Percentiles rank a stretch among this genome's conserved stretches.
phyloP scores from a whole-genome alignment of 805 yeast species.

The Metschnikowia kunwiensis region DNA sequence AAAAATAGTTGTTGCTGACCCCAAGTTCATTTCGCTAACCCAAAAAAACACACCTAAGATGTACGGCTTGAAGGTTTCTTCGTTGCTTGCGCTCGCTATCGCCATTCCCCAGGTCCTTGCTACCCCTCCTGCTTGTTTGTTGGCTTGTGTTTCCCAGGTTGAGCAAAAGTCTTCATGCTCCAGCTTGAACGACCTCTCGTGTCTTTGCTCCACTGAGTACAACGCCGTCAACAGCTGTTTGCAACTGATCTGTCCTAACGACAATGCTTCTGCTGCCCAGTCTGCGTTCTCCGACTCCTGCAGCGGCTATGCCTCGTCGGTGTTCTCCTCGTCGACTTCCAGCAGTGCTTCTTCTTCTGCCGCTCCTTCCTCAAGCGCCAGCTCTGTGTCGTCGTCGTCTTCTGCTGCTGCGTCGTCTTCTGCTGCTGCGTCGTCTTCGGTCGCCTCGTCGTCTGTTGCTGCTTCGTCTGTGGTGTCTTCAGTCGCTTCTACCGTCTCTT shows the following conservation, averaged over 20 bases:
- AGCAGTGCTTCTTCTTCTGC: slow-evolving; percentile 13
- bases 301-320: slow-evolving; percentile 36
- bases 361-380: slow-evolving; percentile 15
- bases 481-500: slow-evolving; percentile 19
- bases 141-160: slow-evolving; percentile 82
- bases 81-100: slow-evolving; percentile 33
- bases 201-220: slow-evolving; percentile 63
- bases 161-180: slow-evolving; percentile 54
- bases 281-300: slow-evolving; percentile 56
- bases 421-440: slow-evolving; percentile 7
- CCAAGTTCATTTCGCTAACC: not conserved
- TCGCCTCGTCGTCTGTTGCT: slow-evolving; percentile 12
- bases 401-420: slow-evolving; percentile 22
- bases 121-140: slow-evolving; percentile 87
- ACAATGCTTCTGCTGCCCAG: slow-evolving; percentile 55
- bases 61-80: slow-evolving; percentile 18
- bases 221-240: slow-evolving; percentile 59
- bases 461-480: slow-evolving; percentile 15
- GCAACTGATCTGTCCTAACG: slow-evolving; percentile 65
- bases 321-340: slow-evolving; percentile 17
- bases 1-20: slow-evolving; percentile 1
- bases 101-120: slow-evolving; percentile 50
- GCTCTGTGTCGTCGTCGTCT: slow-evolving; percentile 20
- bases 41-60: slow-evolving; percentile 1
- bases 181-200: slow-evolving; percentile 59